phyloP scores from a whole-genome alignment of 2,329 filamentous ascomycete genomes.

The Beauveria australis region DNA sequence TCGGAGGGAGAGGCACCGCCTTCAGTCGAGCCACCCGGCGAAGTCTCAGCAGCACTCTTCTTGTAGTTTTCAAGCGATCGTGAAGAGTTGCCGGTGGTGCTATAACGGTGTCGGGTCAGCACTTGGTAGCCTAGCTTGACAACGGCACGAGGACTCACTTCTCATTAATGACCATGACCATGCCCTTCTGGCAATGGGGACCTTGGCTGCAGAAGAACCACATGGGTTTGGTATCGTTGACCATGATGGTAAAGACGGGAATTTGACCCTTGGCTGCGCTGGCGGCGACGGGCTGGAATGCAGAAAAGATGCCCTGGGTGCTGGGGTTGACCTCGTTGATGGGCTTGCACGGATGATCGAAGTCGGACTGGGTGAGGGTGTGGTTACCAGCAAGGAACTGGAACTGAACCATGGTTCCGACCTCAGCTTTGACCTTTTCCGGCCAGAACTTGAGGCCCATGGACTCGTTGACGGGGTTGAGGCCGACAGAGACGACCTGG shows the following conservation, averaged over 20 bases:
- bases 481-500: slow-evolving; percentile 59
- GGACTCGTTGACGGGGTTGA: slow-evolving; percentile 39
- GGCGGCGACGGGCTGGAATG: slow-evolving; percentile 56
- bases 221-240: slow-evolving; percentile 62
- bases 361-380: slow-evolving; percentile 70
- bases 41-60: slow-evolving; percentile 24
- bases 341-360: slow-evolving; percentile 61
- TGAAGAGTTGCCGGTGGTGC: slow-evolving; percentile 40
- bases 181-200: slow-evolving; percentile 66
- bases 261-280: slow-evolving; percentile 39
- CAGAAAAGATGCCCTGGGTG: slow-evolving; percentile 55
- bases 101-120: slow-evolving; percentile 17
- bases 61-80: slow-evolving; percentile 45
- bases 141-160: slow-evolving; percentile 40
- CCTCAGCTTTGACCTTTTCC: slow-evolving; percentile 52
- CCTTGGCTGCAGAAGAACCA: slow-evolving; percentile 74
- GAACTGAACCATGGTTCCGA: slow-evolving; percentile 59
- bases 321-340: slow-evolving; percentile 44
- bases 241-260: slow-evolving; percentile 61
- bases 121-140: slow-evolving; percentile 1
- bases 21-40: slow-evolving; percentile 12
- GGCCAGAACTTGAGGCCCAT: slow-evolving; percentile 53
- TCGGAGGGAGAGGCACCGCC: slow-evolving; percentile 14
- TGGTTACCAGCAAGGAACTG: slow-evolving; percentile 64
- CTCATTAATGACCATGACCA: slow-evolving; percentile 71